These are phyloP conservation scores for Yamadazyma sp. DNA, from an alignment of 1,139 yeast species.

Conservation along the genomic window DNA sequence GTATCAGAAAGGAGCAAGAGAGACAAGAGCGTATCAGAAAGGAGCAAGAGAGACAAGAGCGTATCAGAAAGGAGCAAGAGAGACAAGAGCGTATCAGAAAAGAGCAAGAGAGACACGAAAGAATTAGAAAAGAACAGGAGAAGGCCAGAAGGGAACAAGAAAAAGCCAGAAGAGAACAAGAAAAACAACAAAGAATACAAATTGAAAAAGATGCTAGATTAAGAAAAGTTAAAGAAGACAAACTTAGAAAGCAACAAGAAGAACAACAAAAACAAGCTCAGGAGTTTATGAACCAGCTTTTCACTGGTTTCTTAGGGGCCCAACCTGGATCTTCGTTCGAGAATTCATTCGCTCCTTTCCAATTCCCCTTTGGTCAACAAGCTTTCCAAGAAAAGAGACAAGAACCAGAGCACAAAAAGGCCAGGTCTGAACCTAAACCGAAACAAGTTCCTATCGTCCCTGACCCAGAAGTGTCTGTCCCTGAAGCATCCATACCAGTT, in stretches of 20 bases:
- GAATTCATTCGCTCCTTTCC: neutral
- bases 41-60: constrained; percentile 9
- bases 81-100: constrained; percentile 16
- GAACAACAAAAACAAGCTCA: constrained; percentile 15
- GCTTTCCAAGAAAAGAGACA: neutral
- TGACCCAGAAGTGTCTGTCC: constrained; percentile 8
- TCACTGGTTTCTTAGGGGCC: constrained; percentile 12
- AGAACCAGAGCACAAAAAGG: constrained; percentile 2
- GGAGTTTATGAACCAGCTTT: constrained; percentile 14
- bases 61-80: constrained; percentile 9
- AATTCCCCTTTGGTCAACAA: constrained; percentile 1
- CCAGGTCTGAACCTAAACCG: constrained; percentile 2
- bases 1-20: constrained; percentile 15
- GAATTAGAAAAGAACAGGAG: constrained; percentile 16
- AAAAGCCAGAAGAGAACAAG: constrained; percentile 14
- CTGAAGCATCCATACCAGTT: constrained; percentile 10
- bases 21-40: constrained; percentile 9
- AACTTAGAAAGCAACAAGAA: constrained; percentile 21
- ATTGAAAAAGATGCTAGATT: constrained; percentile 17
- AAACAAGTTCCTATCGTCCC: constrained; percentile 1
- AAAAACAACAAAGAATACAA: constrained; percentile 17
- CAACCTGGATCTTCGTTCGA: neutral
- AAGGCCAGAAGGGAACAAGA: constrained; percentile 12
- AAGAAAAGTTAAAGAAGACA: constrained; percentile 18
- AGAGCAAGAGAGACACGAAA: constrained; percentile 17